Base-by-base conservation (phyloP, 495 filamentous ascomycete genomes). In the Xylaria longipes region DNA sequence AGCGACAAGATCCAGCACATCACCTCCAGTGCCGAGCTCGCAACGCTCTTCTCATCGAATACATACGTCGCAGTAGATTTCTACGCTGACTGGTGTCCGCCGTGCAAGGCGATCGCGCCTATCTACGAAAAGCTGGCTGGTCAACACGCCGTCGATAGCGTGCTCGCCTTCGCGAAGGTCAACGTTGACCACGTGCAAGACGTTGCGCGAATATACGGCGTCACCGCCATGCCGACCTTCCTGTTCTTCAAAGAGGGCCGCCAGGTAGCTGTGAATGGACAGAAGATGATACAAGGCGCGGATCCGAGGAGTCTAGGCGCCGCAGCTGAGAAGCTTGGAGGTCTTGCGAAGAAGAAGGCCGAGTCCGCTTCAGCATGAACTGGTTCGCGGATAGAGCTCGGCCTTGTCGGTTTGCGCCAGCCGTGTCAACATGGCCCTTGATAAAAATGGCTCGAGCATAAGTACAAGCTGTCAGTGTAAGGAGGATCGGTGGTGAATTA, bases 221-320 rank as follows among this genome's bases (percentile, higher is more conserved):
- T 91, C 37, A 75, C 77, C 68, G 90, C 89, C 39, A 90, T 93
- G 87, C 94, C 94, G 0, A 94, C 93, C 50, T 97, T 97, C 83
- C 82, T 97, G 66, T 88, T 97, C 75, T 92, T 97, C 84, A 90
- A 93, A 78, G 88, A 91, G 68, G 89, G 91, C 70, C 81, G 87
- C 65, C 85, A 89, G 69, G 85, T 88, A 64, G 86, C 93, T 43
- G 84, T 85, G 64, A 91, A 91, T 71, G 93, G 79, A 20, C 73
- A 78, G 73, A 71, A 65, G 1, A 57, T 72, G 68, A 78, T 84
- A 29, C 76, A 73, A 31, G 82, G 82, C 43, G 82, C 82, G 5
- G 80, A 84, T 64, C 78, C 80, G 11, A 48, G 50, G 27, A 66
- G 66, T n/a, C 72, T 85, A 22, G 41, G 69, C 4, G 74, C 76